Conservation (phyloP, 257 asterid genomes). For the Paraleonurus japonicus region DNA sequence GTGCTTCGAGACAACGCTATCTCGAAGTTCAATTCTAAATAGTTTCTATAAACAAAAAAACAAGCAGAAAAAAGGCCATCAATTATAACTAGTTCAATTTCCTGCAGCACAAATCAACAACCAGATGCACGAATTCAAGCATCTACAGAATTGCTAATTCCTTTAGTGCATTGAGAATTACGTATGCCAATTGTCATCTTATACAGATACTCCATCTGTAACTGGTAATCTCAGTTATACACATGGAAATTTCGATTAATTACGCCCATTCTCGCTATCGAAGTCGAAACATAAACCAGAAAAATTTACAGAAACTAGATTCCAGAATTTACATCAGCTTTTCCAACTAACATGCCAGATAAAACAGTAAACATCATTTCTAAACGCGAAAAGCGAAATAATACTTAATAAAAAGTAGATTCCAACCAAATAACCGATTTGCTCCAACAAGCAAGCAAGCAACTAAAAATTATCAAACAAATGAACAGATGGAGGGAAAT, state of each 20-base stretch:
- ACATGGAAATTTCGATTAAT: neutral
- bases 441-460: neutral
- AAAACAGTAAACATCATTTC: neutral
- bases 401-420: neutral
- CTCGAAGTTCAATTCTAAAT: neutral
- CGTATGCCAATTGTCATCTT: neutral
- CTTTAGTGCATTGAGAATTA: neutral
- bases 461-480: neutral
- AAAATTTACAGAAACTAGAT: neutral
- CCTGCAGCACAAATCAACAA: constrained; percentile 2
- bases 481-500: neutral
- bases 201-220: neutral
- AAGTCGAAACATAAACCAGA: neutral
- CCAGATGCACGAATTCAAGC: neutral
- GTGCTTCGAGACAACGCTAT: neutral
- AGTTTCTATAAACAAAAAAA: neutral
- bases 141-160: neutral
- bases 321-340: neutral
- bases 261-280: neutral
- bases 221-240: neutral
- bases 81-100: neutral
- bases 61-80: neutral
- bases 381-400: neutral
- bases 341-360: constrained; percentile 1
- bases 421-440: constrained; percentile 1